Evolutionary conservation across 2,329 filamentous ascomycete genomes (phyloP), one percentile per base, ranked within the genome.

Genomic region (Aspergillus viridinutans): DNA sequence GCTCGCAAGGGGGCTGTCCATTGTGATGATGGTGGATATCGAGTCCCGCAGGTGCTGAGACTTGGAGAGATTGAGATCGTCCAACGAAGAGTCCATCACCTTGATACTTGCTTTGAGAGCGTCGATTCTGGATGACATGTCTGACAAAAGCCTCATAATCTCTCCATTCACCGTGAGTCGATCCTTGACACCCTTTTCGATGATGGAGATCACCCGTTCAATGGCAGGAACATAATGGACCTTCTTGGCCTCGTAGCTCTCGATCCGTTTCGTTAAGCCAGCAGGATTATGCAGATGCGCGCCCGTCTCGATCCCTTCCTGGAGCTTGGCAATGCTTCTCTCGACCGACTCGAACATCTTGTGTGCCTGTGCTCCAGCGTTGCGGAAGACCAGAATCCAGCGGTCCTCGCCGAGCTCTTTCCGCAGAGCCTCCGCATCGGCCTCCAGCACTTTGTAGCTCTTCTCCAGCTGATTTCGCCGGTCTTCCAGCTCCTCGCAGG

Each of bases 321-420:
- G 86, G 38, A 99, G 81, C 74, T 96, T 96, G 49, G 80, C 76
- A 57, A 95, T 85, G 70, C 92, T 96, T 61, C 93, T 84, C 69
- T 95, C 90, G 23, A 97, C 90, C 3, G 92, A 97, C 64, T 96
- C 91, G 70, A 91, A 93, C 92, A 99, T 96, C 78, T 96, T 96
- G 64, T 94, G 86, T 4, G 94, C 93, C 74, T 97, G 92, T 56
- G 89, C 84, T 14, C 92, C 92, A 17, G 94, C 94, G 62, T 94
- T 93, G 56, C 93, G 86, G 78, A 99, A 99, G 38, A 97, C 92
- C 53, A 95, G 83, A 47, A 99, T 87, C 94, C 94, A 99, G 56
- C 92, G 87, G 69, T 99, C 94, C 72, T 99, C 94, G 28, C 92
- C 92, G 3, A 99, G 80, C 72, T 99, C 94, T 70, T 92, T 89